phyloP scores from a whole-genome alignment of 1,284 basidiomycete species.

The Xerocomus amazonicus region DNA sequence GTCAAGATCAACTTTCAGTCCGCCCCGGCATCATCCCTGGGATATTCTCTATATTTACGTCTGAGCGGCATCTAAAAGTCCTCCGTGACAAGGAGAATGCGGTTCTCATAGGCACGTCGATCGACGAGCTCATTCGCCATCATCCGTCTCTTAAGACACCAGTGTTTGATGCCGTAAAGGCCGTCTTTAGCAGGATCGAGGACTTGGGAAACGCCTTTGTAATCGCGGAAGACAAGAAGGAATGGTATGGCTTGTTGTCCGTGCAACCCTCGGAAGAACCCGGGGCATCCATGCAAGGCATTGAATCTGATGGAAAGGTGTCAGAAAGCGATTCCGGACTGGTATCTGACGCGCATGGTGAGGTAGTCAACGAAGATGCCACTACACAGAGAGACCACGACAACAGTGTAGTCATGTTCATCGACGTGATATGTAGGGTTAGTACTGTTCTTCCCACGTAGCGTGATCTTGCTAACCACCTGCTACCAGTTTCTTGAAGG shows the following conservation, averaged over 20 bases:
- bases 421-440: constrained; percentile 74
- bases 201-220: constrained; percentile 62
- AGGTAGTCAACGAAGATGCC: constrained; percentile 38
- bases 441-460: constrained; percentile 18
- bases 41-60: constrained; percentile 85
- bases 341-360: constrained; percentile 28
- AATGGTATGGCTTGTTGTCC: constrained; percentile 60
- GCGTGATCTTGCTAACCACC: constrained; percentile 7
- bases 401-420: constrained; percentile 70
- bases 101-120: constrained; percentile 79
- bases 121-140: constrained; percentile 96
- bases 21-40: constrained; percentile 79
- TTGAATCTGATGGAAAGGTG: constrained; percentile 28
- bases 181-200: constrained; percentile 70
- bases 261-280: constrained; percentile 33
- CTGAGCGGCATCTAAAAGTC: constrained; percentile 82
- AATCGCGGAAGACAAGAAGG: constrained; percentile 54
- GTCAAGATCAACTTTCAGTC: constrained; percentile 77
- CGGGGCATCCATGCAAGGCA: constrained; percentile 54
- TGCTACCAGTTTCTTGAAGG: constrained; percentile 80
- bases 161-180: constrained; percentile 75
- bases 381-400: constrained; percentile 53
- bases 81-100: constrained; percentile 93
- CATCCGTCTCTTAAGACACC: constrained; percentile 84
- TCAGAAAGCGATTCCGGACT: constrained; percentile 24